Percentiles rank a stretch among this genome's conserved stretches.
Conservation (phyloP, 345 rosid genomes). For the Lumnitzera littorea region DNA sequence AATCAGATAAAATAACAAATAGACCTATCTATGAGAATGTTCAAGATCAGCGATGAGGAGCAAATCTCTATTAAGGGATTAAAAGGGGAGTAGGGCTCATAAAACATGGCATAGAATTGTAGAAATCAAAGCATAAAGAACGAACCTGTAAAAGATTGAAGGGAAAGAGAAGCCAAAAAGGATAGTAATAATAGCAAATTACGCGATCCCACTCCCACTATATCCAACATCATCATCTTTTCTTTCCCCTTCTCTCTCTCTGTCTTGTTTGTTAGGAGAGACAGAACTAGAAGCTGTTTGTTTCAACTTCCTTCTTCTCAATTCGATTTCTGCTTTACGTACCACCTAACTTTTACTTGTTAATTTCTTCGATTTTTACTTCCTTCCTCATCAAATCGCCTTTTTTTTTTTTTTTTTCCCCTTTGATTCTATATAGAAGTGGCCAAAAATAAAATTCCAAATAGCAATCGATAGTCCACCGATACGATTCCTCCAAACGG, state of each 20-base stretch:
- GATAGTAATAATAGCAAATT: slow-evolving; percentile 8
- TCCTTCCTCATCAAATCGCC: no score
- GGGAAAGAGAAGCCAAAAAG: slow-evolving; percentile 32
- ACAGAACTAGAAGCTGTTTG: background rate
- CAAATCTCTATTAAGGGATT: background rate
- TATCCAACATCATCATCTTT: slow-evolving; percentile 27
- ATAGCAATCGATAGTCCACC: no score
- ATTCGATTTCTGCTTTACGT: background rate
- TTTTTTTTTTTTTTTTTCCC: no score
- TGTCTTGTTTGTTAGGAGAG: background rate
- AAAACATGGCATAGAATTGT: no score
- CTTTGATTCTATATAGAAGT: no score
- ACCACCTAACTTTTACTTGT: no score
- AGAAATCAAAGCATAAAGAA: background rate
- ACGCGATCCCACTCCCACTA: slow-evolving; percentile 24
- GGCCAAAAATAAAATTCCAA: no score
- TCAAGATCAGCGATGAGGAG: background rate
- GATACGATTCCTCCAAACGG: no score
- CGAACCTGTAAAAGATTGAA: slow-evolving; percentile 51
- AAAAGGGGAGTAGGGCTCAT: background rate
- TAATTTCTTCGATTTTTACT: no score
- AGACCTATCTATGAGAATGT: background rate
- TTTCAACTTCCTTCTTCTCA: background rate
- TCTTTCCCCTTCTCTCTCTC: slow-evolving; percentile 2
- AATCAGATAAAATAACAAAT: background rate